A percentile compares a stretch with the other conserved stretches of the same genome.
These are phyloP conservation scores for Heimioporus retisporus DNA, from an alignment of 1,284 basidiomycete genomes.

Conservation along the genomic window DNA sequence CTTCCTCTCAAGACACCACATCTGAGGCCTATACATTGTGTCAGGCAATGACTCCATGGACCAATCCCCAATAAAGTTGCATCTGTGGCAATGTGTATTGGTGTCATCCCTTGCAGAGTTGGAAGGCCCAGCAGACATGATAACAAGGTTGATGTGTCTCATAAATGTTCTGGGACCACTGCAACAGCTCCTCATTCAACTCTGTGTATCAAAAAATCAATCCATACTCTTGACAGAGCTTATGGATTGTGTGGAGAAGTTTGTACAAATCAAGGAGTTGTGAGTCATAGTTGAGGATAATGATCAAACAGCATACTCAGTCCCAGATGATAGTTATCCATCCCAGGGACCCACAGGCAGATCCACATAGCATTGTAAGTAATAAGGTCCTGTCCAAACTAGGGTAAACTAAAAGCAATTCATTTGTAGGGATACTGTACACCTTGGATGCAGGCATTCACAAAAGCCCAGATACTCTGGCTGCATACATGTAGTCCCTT, in stretches of 20 bases:
- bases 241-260: neutral
- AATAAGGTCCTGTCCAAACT: neutral
- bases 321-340: neutral
- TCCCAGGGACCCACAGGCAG: neutral
- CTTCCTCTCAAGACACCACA: neutral
- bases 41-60: neutral
- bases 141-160: neutral
- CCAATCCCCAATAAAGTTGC: neutral
- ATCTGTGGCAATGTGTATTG: neutral
- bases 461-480: neutral
- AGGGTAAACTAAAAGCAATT: neutral
- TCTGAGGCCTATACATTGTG: neutral
- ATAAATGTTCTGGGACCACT: neutral
- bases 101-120: neutral
- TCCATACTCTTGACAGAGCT: too few relatives aligned
- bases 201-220: too few relatives aligned
- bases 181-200: too few relatives aligned
- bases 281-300: neutral
- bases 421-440: neutral
- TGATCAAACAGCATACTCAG: neutral
- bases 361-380: neutral
- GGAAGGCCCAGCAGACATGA: neutral
- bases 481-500: neutral
- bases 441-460: neutral
- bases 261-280: neutral